These are phyloP conservation scores for Pleodorina starrii DNA, from an alignment of 139 green algal species.

Conservation along the genomic window DNA sequence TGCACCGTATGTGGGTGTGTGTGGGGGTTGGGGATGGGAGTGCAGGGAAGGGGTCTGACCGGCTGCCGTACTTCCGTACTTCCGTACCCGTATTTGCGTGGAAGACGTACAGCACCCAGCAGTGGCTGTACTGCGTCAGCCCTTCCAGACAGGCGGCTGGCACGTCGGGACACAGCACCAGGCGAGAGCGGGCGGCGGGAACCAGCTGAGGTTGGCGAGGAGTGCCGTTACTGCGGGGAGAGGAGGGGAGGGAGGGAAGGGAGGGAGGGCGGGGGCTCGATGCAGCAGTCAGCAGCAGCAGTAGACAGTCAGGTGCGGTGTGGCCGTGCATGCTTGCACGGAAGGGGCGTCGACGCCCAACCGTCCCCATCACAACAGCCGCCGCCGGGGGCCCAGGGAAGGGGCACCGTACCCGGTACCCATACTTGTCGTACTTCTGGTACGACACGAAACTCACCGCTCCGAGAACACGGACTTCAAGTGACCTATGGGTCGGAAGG, in stretches of 20 bases:
- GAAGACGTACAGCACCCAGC: constrained; percentile 97
- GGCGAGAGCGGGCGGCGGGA: constrained; percentile 67
- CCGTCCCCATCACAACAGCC: too few species aligned
- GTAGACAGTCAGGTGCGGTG: too few species aligned
- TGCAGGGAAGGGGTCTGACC: background rate
- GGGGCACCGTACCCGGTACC: too few species aligned
- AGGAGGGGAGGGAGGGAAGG: background rate
- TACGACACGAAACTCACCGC: too few species aligned
- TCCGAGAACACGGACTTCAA: constrained; percentile 76
- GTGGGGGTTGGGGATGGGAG: too few species aligned
- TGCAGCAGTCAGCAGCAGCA: too few species aligned
- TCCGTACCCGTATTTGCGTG: constrained; percentile 93
- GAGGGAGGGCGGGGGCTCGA: too few species aligned
- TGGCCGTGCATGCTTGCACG: too few species aligned
- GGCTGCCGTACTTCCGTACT: background rate
- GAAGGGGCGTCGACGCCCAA: too few species aligned
- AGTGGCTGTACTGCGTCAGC: constrained; percentile 89
- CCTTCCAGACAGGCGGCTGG: constrained; percentile 80
- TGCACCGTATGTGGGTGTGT: too few species aligned
- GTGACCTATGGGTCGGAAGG: constrained; percentile 74
- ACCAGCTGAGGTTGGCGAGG: constrained; percentile 91
- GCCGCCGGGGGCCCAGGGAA: too few species aligned
- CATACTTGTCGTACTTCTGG: too few species aligned
- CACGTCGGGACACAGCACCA: constrained; percentile 75
- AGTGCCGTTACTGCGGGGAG: constrained; percentile 82